Percentiles rank a stretch among this genome's conserved stretches.
phyloP scores from a whole-genome alignment of 2,329 filamentous ascomycete species.

The Bisporella sp. region DNA sequence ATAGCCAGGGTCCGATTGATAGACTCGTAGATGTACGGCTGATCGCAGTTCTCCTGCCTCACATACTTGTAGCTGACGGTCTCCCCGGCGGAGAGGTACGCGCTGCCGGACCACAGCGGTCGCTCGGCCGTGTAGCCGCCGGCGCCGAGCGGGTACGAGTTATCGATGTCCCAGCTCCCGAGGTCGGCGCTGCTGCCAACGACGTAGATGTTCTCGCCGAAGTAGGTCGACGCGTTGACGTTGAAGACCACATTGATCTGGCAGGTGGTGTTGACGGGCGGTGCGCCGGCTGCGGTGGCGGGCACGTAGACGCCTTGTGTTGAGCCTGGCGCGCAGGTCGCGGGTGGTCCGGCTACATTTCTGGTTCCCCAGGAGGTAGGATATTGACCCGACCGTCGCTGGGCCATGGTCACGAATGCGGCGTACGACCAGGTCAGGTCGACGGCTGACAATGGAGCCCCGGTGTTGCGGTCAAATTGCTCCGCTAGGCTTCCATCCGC shows the following conservation, averaged over 20 bases:
- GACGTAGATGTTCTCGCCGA: slow-evolving; percentile 41
- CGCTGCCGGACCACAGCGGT: slow-evolving; percentile 37
- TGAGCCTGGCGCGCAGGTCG: slow-evolving; percentile 39
- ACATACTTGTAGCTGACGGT: slow-evolving; percentile 40
- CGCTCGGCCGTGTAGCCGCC: slow-evolving; percentile 34
- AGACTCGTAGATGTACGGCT: slow-evolving; percentile 37
- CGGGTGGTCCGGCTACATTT: slow-evolving; percentile 38
- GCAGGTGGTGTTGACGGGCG: slow-evolving; percentile 21
- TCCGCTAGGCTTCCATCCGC: slow-evolving; percentile 56
- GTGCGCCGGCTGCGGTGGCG: slow-evolving; percentile 37
- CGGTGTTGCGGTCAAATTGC: slow-evolving; percentile 53
- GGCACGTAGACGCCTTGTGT: slow-evolving; percentile 42
- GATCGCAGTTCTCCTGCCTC: slow-evolving; percentile 35
- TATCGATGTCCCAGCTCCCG: slow-evolving; percentile 33
- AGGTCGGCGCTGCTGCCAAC: slow-evolving; percentile 36
- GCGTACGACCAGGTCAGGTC: slow-evolving; percentile 73
- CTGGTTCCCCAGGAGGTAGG: slow-evolving; percentile 48
- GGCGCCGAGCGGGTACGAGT: slow-evolving; percentile 30
- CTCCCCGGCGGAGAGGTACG: slow-evolving; percentile 34
- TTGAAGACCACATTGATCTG: slow-evolving; percentile 35
- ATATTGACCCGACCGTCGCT: slow-evolving; percentile 45
- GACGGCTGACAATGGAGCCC: slow-evolving; percentile 49
- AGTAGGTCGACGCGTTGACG: slow-evolving; percentile 39
- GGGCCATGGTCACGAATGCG: slow-evolving; percentile 55
- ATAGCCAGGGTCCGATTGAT: slow-evolving; percentile 35